These are phyloP conservation scores for Themeda triandra DNA, from an alignment of 176 grass and related monocot species.

Conservation along the genomic window DNA sequence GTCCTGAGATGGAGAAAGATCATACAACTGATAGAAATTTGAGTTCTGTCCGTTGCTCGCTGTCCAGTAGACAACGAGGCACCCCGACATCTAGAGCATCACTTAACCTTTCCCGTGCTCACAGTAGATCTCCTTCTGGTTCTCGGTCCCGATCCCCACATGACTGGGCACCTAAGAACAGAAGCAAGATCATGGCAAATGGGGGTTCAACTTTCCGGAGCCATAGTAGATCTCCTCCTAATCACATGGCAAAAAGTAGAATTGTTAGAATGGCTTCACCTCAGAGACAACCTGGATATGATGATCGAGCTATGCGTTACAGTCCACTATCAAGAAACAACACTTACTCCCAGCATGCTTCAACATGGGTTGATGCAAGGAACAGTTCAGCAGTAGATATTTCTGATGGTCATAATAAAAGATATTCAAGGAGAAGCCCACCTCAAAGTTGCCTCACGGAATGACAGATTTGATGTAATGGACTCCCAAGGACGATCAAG, in stretches of 20 bases:
- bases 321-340: slow-evolving; percentile 42
- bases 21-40: slow-evolving; percentile 42
- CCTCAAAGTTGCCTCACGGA: slow-evolving; percentile 39
- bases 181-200: slow-evolving; percentile 46
- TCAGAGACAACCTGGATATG: slow-evolving; percentile 50
- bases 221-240: slow-evolving; percentile 57
- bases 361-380: slow-evolving; percentile 79
- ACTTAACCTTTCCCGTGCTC: slow-evolving; percentile 54
- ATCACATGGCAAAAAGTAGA: slow-evolving; percentile 45
- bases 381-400: slow-evolving; percentile 47
- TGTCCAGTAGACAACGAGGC: slow-evolving; percentile 52
- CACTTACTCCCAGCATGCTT: slow-evolving; percentile 43
- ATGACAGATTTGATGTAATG: slow-evolving; percentile 40
- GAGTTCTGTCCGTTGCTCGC: slow-evolving; percentile 33
- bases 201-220: slow-evolving; percentile 44
- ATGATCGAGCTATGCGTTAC: slow-evolving; percentile 46
- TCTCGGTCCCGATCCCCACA: slow-evolving; percentile 80
- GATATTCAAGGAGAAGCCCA: slow-evolving; percentile 52
- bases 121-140: slow-evolving; percentile 71
- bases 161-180: slow-evolving; percentile 60
- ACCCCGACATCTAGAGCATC: slow-evolving; percentile 42
- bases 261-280: slow-evolving; percentile 56
- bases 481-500: slow-evolving; percentile 49
- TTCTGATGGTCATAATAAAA: slow-evolving; percentile 55
- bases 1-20: slow-evolving; percentile 48